phyloP scores from a whole-genome alignment of 345 rosid genomes.

The Orychophragmus violaceus region DNA sequence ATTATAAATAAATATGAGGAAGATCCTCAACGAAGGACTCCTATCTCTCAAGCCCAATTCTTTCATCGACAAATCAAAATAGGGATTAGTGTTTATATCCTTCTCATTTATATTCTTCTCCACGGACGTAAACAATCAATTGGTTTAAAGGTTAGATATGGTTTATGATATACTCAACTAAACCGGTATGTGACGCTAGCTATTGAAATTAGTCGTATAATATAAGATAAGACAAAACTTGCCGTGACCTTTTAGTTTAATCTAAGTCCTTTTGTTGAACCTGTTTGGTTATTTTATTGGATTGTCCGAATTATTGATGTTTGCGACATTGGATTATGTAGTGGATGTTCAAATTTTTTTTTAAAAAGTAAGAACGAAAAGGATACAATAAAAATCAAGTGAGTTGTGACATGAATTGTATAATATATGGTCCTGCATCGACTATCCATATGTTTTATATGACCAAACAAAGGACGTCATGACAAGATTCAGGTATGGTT shows the following conservation, averaged over 20 bases:
- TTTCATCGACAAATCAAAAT: no score
- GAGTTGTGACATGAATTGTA: no score
- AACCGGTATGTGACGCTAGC: no score
- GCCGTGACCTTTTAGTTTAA: not conserved
- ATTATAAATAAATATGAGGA: no score
- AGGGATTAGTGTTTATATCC: no score
- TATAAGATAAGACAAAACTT: not conserved
- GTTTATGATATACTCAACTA: no score
- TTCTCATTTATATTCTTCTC: no score
- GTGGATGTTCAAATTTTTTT: not conserved
- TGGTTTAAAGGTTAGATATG: no score
- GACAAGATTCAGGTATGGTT: not conserved
- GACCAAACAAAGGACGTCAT: constrained; percentile 19
- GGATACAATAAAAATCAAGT: not conserved
- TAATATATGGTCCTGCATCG: constrained; percentile 10
- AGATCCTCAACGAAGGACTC: no score
- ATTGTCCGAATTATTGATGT: constrained; percentile 8
- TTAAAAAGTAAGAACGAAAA: not conserved
- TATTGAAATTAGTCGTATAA: no score
- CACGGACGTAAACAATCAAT: no score
- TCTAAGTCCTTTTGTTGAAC: not conserved
- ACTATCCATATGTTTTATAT: constrained; percentile 12
- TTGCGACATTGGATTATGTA: constrained; percentile 14
- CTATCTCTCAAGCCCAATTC: no score
- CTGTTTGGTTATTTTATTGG: not conserved